Conservation (phyloP, 768 basidiomycete genomes). For the Favolaschia claudopus region DNA sequence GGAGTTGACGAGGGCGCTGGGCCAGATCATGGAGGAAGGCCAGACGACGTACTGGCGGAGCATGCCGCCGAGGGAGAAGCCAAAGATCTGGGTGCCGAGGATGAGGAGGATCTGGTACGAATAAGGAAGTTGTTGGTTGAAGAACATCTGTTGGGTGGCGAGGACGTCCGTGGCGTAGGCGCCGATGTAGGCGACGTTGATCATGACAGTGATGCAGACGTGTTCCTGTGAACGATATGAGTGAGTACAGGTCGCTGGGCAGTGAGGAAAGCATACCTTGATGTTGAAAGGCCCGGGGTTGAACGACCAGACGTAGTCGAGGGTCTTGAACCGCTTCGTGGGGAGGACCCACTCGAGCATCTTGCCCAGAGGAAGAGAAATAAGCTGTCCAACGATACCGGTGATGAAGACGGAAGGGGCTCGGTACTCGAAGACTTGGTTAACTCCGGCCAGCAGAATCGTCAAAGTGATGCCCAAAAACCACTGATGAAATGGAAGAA, state of each 20-base stretch:
- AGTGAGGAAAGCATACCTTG: conserved; percentile 49
- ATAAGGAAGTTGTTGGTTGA: conserved; percentile 56
- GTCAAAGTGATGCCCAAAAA: conserved; percentile 71
- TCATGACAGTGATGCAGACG: conserved; percentile 84
- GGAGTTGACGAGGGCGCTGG: conserved; percentile 82
- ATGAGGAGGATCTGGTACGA: conserved; percentile 70
- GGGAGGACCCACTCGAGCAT: conserved; percentile 72
- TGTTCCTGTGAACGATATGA: too few relatives aligned
- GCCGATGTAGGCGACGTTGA: conserved; percentile 68
- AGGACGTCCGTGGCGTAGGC: conserved; percentile 77
- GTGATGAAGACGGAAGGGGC: conserved; percentile 72
- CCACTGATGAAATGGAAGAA: conserved; percentile 64
- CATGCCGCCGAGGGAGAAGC: conserved; percentile 76
- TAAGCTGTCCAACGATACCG: conserved; percentile 74
- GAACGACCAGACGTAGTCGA: conserved; percentile 75
- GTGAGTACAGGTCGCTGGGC: too few relatives aligned
- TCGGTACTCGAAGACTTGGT: conserved; percentile 67
- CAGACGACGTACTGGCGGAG: conserved; percentile 85
- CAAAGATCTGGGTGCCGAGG: conserved; percentile 70
- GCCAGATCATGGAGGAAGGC: conserved; percentile 90
- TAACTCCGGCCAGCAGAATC: conserved; percentile 60
- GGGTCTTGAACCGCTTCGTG: conserved; percentile 65
- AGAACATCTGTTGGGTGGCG: conserved; percentile 72
- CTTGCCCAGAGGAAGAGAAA: conserved; percentile 79
- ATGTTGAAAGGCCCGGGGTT: conserved; percentile 88